Percentiles rank a stretch among this genome's conserved stretches.
These are phyloP conservation scores for Pyricularia sp. DNA, from an alignment of 2,329 filamentous ascomycete genomes.

Conservation along the genomic window DNA sequence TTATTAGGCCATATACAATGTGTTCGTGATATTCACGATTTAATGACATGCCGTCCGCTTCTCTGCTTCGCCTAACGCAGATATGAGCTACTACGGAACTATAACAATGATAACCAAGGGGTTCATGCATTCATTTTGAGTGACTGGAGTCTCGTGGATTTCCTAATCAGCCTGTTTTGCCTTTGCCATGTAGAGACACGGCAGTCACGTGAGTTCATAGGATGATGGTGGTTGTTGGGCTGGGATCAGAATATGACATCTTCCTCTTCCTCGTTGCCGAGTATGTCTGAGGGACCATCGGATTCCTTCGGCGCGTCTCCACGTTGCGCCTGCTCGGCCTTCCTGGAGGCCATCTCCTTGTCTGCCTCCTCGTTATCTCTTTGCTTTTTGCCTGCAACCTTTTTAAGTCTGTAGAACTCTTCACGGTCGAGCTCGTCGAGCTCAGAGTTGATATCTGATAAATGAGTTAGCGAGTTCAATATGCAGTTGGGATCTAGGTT, in stretches of 20 bases:
- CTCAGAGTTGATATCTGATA: slow-evolving; percentile 84
- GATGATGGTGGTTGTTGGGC: background rate
- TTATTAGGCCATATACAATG: background rate
- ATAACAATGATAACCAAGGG: background rate
- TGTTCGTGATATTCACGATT: background rate
- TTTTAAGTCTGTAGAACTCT: slow-evolving; percentile 96
- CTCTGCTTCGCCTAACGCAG: background rate
- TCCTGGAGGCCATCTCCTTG: slow-evolving; percentile 63
- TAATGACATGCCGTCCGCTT: background rate
- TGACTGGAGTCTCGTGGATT: background rate
- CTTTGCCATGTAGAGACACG: background rate
- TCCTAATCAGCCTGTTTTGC: background rate
- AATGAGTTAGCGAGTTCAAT: background rate
- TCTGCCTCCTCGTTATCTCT: slow-evolving; percentile 60
- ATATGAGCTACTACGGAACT: background rate
- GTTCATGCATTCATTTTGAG: background rate
- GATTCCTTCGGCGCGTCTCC: slow-evolving; percentile 10
- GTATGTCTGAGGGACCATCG: slow-evolving; percentile 44
- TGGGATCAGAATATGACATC: slow-evolving; percentile 66
- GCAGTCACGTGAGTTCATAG: background rate
- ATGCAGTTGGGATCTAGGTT: background rate
- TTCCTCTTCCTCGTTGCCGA: slow-evolving; percentile 65
- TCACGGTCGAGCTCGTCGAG: slow-evolving; percentile 94
- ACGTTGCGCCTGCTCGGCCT: slow-evolving; percentile 26
- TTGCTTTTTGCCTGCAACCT: slow-evolving; percentile 78